Conservation (phyloP, 140 eudicot species). For the Oenanthe javanica region DNA sequence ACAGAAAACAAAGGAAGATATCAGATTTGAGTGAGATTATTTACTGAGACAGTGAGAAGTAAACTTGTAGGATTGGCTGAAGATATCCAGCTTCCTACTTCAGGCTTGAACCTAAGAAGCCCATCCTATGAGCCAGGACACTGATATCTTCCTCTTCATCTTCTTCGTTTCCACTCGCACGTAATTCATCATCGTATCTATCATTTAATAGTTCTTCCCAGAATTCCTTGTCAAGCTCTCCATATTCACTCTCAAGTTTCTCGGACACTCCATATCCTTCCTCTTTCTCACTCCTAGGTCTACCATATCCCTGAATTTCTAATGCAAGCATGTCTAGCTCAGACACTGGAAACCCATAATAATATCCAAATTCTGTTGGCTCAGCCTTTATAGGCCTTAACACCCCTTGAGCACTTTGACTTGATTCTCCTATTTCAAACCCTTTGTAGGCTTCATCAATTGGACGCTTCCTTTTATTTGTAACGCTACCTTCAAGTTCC, state of each 20-base stretch:
- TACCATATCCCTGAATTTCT: slow-evolving; percentile 84
- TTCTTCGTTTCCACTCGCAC: slow-evolving; percentile 15
- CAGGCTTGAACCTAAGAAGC: slow-evolving; percentile 34
- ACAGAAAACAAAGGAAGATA: neutral
- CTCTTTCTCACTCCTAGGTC: slow-evolving; percentile 29
- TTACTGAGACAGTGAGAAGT: neutral
- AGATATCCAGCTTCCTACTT: slow-evolving; percentile 14
- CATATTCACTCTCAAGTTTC: slow-evolving; percentile 22
- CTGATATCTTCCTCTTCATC: slow-evolving; percentile 39
- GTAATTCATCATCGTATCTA: slow-evolving; percentile 26
- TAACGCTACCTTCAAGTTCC: slow-evolving; percentile 42
- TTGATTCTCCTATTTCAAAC: slow-evolving; percentile 26
- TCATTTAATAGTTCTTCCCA: slow-evolving; percentile 82
- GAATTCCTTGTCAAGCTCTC: slow-evolving; percentile 86
- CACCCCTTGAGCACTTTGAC: slow-evolving; percentile 12
- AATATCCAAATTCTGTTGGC: slow-evolving; percentile 22
- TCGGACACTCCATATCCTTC: slow-evolving; percentile 21
- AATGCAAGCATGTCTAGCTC: slow-evolving; percentile 86
- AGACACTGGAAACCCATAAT: slow-evolving; percentile 28
- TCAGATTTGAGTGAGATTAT: neutral
- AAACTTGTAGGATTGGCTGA: neutral
- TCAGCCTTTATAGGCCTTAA: slow-evolving; percentile 19
- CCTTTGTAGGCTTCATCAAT: slow-evolving; percentile 22
- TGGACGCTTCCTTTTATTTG: slow-evolving; percentile 35
- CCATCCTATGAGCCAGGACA: slow-evolving; percentile 37